Base-by-base conservation (phyloP, 2,329 filamentous ascomycete species). In the Coniochaeta hoffmannii region DNA sequence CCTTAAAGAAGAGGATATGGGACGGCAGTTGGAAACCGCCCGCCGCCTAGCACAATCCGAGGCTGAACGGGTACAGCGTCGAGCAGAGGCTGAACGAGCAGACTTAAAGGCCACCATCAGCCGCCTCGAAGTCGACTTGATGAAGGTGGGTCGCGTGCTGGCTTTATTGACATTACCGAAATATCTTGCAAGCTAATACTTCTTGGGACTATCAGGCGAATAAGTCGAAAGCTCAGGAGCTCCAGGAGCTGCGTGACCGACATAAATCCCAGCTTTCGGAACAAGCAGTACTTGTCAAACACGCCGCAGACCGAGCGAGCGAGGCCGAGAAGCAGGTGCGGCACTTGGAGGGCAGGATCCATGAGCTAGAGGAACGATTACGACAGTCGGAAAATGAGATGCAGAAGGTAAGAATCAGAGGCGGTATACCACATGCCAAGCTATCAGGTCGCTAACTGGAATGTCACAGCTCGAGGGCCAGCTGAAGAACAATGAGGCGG, bases 101-200 rank as follows among this genome's bases (percentile, higher is more conserved):
- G 83, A 86, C 59, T 68, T 89, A 12, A 79, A 80, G 62, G 78
- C 77, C 24, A 84, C 76, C 1, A 77, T 87, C 28, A 81, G 78
- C 55, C 76, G 78, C 46, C 70, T 90, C 15, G 81, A 88, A 65
- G 79, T 82, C 32, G 81, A 85, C 61, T 60, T 86, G 12, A 76
- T 82, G 68, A 86, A 84, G 74, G 81, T 80, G 65, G 55, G 65
- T 59, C 32, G 28, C 4, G 14, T 46, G 41, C 1, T 28, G 41
- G 41, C 4, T 3, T 46, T 28, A 12, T 15, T 6, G 12, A 46
- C 12, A 7, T 7, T 7, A 15, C 26, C 34, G 9, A 28, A 28
- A 12, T n/a, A 28, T 4, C 24, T 9, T 1, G 41, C n/a, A n/a
- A 22, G 41, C 41, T 46, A 28, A 46, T 22, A 14, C 11, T 14